Percentiles rank a stretch among this genome's conserved stretches.
These are phyloP conservation scores for Aspergillus incahuasiensis DNA, from an alignment of 495 filamentous ascomycete genomes.

Conservation along the genomic window DNA sequence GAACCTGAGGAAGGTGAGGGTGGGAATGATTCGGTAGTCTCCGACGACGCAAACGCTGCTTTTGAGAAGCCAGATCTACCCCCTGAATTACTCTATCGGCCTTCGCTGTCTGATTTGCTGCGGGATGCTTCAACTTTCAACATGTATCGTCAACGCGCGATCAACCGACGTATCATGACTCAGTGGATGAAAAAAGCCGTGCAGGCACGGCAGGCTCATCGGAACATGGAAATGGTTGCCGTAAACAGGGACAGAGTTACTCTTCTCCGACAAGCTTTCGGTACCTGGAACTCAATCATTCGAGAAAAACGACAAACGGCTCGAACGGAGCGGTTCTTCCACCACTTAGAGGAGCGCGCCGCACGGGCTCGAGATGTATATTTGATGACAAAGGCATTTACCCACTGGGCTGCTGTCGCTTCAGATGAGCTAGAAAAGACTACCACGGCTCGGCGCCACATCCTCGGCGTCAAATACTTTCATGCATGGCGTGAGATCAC, in stretches of 20 bases:
- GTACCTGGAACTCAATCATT: slow-evolving; percentile 52
- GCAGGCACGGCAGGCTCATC: slow-evolving; percentile 38
- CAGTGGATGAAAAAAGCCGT: slow-evolving; percentile 52
- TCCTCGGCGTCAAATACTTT: slow-evolving; percentile 69
- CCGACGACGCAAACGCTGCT: slow-evolving; percentile 23
- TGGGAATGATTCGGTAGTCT: slow-evolving; percentile 13
- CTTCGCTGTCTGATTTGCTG: slow-evolving; percentile 52
- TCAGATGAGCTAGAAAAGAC: slow-evolving; percentile 57
- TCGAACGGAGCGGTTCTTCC: slow-evolving; percentile 58
- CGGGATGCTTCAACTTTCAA: slow-evolving; percentile 58
- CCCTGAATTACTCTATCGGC: slow-evolving; percentile 45
- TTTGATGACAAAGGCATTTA: slow-evolving; percentile 66
- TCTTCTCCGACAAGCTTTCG: slow-evolving; percentile 53
- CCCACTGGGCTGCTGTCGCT: slow-evolving; percentile 64
- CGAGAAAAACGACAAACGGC: slow-evolving; percentile 41
- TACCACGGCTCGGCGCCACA: slow-evolving; percentile 58
- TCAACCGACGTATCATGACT: slow-evolving; percentile 44
- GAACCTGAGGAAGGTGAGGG: background rate
- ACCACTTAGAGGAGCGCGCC: slow-evolving; percentile 57
- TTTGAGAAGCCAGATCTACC: slow-evolving; percentile 27
- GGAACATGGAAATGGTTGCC: slow-evolving; percentile 47
- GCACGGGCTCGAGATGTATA: slow-evolving; percentile 59
- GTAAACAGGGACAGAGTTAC: slow-evolving; percentile 46
- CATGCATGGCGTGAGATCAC: slow-evolving; percentile 74
- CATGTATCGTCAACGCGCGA: slow-evolving; percentile 44